phyloP scores from a whole-genome alignment of 805 yeast species.

The Metschnikowia cubensis region DNA sequence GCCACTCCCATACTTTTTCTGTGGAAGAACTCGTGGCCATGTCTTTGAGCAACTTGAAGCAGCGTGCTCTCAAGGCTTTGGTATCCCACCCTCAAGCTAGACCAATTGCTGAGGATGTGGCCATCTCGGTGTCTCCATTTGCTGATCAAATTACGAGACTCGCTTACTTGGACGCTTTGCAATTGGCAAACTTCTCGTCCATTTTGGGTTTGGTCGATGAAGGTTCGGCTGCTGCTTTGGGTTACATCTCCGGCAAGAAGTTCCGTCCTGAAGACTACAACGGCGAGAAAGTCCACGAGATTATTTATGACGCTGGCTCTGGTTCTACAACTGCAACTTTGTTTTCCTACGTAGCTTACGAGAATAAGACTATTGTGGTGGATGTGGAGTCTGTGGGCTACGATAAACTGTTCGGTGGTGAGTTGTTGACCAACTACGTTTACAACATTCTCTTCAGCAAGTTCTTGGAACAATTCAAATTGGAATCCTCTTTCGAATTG shows the following conservation, averaged over 20 bases:
- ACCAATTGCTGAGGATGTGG: constrained; percentile 57
- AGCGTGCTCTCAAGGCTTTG: constrained; percentile 62
- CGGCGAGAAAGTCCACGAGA: constrained; percentile 48
- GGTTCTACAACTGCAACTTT: constrained; percentile 86
- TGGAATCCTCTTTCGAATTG: constrained; percentile 40
- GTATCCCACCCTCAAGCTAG: constrained; percentile 45
- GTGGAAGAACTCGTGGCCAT: constrained; percentile 84
- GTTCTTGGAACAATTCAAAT: constrained; percentile 43
- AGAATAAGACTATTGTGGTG: constrained; percentile 41
- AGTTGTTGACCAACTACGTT: constrained; percentile 61
- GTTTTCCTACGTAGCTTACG: constrained; percentile 53
- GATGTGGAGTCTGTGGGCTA: constrained; percentile 71
- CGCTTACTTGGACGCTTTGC: constrained; percentile 69
- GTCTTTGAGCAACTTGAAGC: constrained; percentile 63
- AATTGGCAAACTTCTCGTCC: constrained; percentile 57
- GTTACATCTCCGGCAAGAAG: constrained; percentile 60
- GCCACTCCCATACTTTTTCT: constrained; percentile 31
- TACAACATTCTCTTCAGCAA: constrained; percentile 57
- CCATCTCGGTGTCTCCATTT: constrained; percentile 73
- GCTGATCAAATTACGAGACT: constrained; percentile 61
- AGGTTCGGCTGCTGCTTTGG: constrained; percentile 87
- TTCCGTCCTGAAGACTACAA: constrained; percentile 32
- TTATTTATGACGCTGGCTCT: constrained; percentile 89
- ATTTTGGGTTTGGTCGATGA: constrained; percentile 76
- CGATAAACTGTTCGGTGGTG: constrained; percentile 72